Conservation (phyloP, 352 stramenopile species). For the Globisporangium irregulare region DNA sequence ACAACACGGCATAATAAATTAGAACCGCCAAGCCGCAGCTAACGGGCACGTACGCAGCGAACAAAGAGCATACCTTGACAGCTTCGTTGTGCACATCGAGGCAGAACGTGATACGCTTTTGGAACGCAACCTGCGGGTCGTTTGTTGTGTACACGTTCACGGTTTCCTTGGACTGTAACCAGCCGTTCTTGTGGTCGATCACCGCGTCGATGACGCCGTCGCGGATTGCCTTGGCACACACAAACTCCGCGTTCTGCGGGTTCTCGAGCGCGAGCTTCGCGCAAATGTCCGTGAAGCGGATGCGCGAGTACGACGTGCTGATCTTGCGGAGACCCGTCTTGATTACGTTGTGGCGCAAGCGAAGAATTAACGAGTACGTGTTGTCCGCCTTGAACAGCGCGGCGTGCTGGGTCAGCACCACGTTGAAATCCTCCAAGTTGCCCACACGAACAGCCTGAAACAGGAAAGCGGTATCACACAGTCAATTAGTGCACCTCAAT, state of each 20-base stretch:
- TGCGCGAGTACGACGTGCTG: slow-evolving; percentile 94
- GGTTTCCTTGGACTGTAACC: slow-evolving; percentile 89
- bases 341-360: slow-evolving; percentile 97
- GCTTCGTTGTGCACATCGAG: slow-evolving; percentile 99
- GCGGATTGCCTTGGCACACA: slow-evolving; percentile 97
- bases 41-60: neutral
- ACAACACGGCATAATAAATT: neutral
- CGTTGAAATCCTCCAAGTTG: slow-evolving; percentile 94
- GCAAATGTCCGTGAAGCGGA: slow-evolving; percentile 91
- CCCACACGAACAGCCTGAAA: slow-evolving; percentile 93
- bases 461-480: neutral
- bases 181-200: slow-evolving; percentile 96
- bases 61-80: slow-evolving; percentile 68
- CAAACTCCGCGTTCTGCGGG: slow-evolving; percentile 94
- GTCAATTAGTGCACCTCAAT: slow-evolving; percentile 5
- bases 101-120: slow-evolving; percentile 97
- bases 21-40: neutral
- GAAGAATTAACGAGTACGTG: slow-evolving; percentile 95
- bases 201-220: slow-evolving; percentile 98
- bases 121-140: slow-evolving; percentile 94
- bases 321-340: slow-evolving; percentile 98
- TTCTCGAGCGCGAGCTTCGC: slow-evolving; percentile 92
- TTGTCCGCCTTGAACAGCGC: slow-evolving; percentile 91
- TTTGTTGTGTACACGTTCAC: slow-evolving; percentile 91
- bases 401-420: slow-evolving; percentile 85